Conservation (phyloP, 2,329 filamentous ascomycete genomes). For the Ceratocystis smalleyi region DNA sequence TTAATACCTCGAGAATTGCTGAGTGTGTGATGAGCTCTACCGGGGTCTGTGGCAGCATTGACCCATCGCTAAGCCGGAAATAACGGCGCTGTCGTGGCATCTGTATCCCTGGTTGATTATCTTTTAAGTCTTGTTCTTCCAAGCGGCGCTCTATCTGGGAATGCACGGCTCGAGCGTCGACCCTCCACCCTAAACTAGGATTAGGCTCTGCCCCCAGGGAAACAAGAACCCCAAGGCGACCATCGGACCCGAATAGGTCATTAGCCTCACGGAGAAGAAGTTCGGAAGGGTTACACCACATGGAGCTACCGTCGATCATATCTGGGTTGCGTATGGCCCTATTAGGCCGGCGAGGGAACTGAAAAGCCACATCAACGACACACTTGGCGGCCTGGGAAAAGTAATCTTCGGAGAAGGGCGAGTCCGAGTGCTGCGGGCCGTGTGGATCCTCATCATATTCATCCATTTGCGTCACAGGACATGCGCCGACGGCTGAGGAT, state of each 20-base stretch:
- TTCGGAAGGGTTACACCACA: not conserved
- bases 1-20: not conserved
- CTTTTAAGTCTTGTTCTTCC: not conserved
- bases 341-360: not conserved
- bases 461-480: not conserved
- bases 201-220: not conserved
- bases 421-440: not conserved
- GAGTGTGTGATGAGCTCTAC: not conserved
- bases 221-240: not conserved
- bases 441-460: not conserved
- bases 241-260: not conserved
- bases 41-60: not conserved
- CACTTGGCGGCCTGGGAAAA: not conserved
- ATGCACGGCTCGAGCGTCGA: not conserved
- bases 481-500: not conserved
- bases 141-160: not conserved
- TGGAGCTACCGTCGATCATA: not conserved
- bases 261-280: not conserved
- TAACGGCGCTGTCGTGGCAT: not conserved
- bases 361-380: not conserved
- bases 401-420: not conserved
- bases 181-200: not conserved
- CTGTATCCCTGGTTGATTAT: not conserved
- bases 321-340: not conserved
- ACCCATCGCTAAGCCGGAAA: not conserved